Conservation (phyloP, 805 yeast species). For the Monosporozyma siamensis region DNA sequence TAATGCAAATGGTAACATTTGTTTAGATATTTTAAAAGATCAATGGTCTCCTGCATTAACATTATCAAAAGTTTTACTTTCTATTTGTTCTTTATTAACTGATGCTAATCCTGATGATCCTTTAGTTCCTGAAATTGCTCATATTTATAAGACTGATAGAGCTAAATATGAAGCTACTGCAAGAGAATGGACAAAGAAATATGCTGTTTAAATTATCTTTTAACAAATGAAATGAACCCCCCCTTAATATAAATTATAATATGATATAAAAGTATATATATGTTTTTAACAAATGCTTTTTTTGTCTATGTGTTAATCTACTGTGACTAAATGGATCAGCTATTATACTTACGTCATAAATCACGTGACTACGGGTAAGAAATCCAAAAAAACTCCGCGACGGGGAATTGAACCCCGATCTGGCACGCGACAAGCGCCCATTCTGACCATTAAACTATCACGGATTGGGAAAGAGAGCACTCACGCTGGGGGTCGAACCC, state of each 20-base stretch:
- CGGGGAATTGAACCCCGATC: constrained; percentile 7
- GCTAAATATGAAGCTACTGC: constrained; percentile 94
- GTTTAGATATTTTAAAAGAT: constrained; percentile 93
- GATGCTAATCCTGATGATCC: constrained; percentile 99
- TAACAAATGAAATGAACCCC: too few relatives aligned
- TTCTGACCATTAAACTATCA: constrained; percentile 6
- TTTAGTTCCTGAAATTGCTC: constrained; percentile 96
- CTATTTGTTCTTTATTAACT: constrained; percentile 90
- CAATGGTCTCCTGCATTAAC: constrained; percentile 99
- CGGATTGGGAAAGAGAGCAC: constrained; percentile 24
- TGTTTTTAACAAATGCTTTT: too few relatives aligned
- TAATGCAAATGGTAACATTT: constrained; percentile 90
- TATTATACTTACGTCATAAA: too few relatives aligned
- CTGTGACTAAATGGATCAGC: too few relatives aligned
- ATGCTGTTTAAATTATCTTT: constrained; percentile 56
- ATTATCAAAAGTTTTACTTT: constrained; percentile 85
- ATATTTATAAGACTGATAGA: constrained; percentile 88
- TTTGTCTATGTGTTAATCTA: too few relatives aligned
- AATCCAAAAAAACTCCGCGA: constrained; percentile 2
- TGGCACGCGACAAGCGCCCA: constrained; percentile 7
- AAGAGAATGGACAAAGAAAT: constrained; percentile 96
- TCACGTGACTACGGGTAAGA: too few relatives aligned
- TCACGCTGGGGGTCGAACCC: constrained; percentile 51
- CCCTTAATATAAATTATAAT: too few relatives aligned
- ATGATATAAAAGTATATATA: not conserved